Evolutionary conservation across 805 yeast genomes (phyloP).

Genomic region (Ogataea polymorpha): DNA sequence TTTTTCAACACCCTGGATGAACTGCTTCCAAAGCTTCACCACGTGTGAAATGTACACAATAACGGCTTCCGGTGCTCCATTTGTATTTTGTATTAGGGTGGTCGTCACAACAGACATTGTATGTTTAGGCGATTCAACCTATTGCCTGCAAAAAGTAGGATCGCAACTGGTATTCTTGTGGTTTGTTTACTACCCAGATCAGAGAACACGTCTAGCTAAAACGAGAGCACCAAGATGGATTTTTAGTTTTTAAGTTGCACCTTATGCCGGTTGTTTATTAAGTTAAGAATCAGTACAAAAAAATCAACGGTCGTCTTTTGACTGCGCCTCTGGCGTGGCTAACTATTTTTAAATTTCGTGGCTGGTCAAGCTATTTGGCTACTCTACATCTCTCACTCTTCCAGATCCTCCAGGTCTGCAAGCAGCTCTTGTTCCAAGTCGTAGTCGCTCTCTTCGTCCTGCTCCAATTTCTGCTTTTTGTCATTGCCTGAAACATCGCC

Average conservation of each 20-base stretch:
- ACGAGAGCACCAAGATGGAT: not conserved
- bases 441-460: constrained; percentile 34
- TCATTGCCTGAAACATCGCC: constrained; percentile 23
- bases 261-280: constrained; percentile 1
- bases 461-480: constrained; percentile 18
- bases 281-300: constrained; percentile 2
- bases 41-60: constrained; percentile 26
- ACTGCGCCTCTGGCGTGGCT: constrained; percentile 7
- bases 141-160: constrained; percentile 6
- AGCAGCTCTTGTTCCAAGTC: constrained; percentile 49
- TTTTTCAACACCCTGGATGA: constrained; percentile 20
- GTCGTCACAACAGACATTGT: constrained; percentile 20
- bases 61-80: constrained; percentile 26
- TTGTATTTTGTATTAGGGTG: constrained; percentile 9
- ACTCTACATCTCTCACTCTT: constrained; percentile 22
- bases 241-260: not conserved
- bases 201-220: not conserved
- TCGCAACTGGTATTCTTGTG: not conserved
- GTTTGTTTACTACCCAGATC: not conserved
- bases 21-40: constrained; percentile 25
- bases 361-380: not conserved
- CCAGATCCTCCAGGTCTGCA: constrained; percentile 48
- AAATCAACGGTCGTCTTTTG: not conserved
- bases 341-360: not conserved
- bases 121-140: not conserved